A percentile compares a stretch with the other conserved stretches of the same genome.
These are phyloP conservation scores for Sequoia sempervirens DNA, from an alignment of 75 land plant genomes.

Conservation along the genomic window DNA sequence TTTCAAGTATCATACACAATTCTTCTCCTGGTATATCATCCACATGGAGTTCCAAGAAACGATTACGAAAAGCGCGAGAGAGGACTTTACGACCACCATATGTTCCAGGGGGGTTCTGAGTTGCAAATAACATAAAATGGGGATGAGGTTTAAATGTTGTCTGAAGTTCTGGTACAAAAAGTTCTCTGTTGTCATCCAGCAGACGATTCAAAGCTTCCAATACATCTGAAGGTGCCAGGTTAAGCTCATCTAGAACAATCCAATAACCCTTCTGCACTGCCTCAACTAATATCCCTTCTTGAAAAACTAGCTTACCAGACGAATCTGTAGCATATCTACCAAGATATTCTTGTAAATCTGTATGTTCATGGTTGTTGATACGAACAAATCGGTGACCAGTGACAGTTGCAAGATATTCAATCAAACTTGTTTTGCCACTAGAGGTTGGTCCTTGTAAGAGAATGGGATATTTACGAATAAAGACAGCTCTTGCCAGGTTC, in stretches of 20 bases:
- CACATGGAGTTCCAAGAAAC: constrained; percentile 97
- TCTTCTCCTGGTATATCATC: constrained; percentile 96
- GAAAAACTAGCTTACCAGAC: constrained; percentile 78
- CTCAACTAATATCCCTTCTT: constrained; percentile 87
- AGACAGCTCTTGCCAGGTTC: constrained; percentile 80
- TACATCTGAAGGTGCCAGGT: constrained; percentile 97
- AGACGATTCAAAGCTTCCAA: constrained; percentile 92
- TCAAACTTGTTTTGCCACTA: constrained; percentile 96
- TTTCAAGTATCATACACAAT: constrained; percentile 64
- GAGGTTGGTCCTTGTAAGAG: constrained; percentile 97
- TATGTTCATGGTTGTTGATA: constrained; percentile 98
- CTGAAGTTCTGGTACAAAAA: constrained; percentile 90
- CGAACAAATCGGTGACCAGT: constrained; percentile 90
- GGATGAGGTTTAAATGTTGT: constrained; percentile 83
- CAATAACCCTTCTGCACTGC: constrained; percentile 92
- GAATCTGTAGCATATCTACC: constrained; percentile 83
- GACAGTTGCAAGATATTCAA: constrained; percentile 83
- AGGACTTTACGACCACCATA: constrained; percentile 98
- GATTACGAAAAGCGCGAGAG: constrained; percentile 96
- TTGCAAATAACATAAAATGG: constrained; percentile 98
- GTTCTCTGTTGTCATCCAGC: constrained; percentile 95
- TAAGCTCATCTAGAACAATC: constrained; percentile 97
- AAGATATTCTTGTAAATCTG: constrained; percentile 95
- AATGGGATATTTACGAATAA: constrained; percentile 81
- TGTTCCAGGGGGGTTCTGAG: constrained; percentile 91